These are phyloP conservation scores for Dendryphion nanum DNA, from an alignment of 2,329 filamentous ascomycete genomes.

Conservation along the genomic window DNA sequence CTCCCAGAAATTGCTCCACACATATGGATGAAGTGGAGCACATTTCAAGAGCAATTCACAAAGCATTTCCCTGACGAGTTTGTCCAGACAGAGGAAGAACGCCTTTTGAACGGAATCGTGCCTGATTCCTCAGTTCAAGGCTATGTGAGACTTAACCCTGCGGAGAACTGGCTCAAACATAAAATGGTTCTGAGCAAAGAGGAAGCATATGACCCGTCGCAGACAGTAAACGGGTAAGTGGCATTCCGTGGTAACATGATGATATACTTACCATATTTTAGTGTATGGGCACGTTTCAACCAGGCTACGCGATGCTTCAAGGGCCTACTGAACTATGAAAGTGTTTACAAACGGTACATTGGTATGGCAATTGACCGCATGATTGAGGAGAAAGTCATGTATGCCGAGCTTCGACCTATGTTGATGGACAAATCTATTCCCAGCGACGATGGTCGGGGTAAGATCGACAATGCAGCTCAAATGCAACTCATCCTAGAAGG, in stretches of 20 bases:
- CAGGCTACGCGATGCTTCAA: constrained; percentile 70
- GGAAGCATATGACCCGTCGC: constrained; percentile 56
- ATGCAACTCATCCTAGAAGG: constrained; percentile 51
- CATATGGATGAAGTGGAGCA: constrained; percentile 47
- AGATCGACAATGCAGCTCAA: constrained; percentile 58
- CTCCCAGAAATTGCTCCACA: constrained; percentile 7
- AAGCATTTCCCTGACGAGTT: constrained; percentile 23
- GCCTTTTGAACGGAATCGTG: not conserved
- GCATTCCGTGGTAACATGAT: constrained; percentile 4
- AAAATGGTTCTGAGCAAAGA: constrained; percentile 64
- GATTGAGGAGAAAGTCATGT: constrained; percentile 65
- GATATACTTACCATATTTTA: constrained; percentile 12
- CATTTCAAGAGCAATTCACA: constrained; percentile 44
- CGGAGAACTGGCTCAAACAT: constrained; percentile 56
- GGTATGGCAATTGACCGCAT: constrained; percentile 60
- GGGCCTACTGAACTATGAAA: constrained; percentile 66
- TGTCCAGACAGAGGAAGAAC: constrained; percentile 6
- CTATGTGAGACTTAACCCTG: constrained; percentile 12
- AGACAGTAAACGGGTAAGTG: constrained; percentile 55
- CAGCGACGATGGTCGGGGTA: constrained; percentile 53
- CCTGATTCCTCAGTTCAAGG: constrained; percentile 16
- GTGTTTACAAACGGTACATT: constrained; percentile 62
- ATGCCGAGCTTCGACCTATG: constrained; percentile 69
- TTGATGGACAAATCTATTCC: constrained; percentile 66
- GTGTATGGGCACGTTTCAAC: constrained; percentile 63